Percentiles rank a stretch among this genome's conserved stretches.
phyloP scores from a whole-genome alignment of 305 asterid species.

The Ilex paraguariensis region DNA sequence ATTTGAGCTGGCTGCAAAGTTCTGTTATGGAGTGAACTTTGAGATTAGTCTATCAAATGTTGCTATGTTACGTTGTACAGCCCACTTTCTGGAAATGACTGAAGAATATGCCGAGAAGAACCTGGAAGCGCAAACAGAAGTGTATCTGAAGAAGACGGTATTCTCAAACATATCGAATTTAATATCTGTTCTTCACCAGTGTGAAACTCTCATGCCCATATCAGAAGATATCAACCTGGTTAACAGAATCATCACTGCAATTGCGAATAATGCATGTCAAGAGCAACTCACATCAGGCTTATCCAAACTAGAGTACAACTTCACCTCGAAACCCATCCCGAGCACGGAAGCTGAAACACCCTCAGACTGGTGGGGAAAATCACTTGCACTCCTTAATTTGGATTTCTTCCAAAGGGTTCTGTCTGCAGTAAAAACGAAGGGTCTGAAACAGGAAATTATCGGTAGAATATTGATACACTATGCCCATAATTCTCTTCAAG shows the following conservation, averaged over 20 bases:
- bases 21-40: not conserved
- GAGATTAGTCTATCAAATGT: not conserved
- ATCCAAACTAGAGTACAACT: not conserved
- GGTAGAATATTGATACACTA: not conserved
- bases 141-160: not conserved
- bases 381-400: not conserved
- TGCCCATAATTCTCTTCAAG: not conserved
- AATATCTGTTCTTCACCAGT: not conserved
- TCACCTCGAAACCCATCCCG: not conserved
- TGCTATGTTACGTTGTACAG: not conserved
- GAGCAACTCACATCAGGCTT: not conserved
- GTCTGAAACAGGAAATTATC: not conserved
- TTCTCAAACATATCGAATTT: not conserved
- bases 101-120: not conserved
- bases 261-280: not conserved
- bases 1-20: constrained; percentile 1
- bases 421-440: not conserved
- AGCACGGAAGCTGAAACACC: not conserved
- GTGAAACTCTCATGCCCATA: not conserved
- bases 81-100: not conserved
- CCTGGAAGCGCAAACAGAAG: not conserved
- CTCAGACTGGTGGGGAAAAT: not conserved
- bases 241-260: not conserved
- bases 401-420: not conserved
- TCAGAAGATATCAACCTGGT: not conserved